Percentiles rank a stretch among this genome's conserved stretches.
phyloP scores from a whole-genome alignment of 495 filamentous ascomycete genomes.

The Pseudoneurospora amorphoporcata region DNA sequence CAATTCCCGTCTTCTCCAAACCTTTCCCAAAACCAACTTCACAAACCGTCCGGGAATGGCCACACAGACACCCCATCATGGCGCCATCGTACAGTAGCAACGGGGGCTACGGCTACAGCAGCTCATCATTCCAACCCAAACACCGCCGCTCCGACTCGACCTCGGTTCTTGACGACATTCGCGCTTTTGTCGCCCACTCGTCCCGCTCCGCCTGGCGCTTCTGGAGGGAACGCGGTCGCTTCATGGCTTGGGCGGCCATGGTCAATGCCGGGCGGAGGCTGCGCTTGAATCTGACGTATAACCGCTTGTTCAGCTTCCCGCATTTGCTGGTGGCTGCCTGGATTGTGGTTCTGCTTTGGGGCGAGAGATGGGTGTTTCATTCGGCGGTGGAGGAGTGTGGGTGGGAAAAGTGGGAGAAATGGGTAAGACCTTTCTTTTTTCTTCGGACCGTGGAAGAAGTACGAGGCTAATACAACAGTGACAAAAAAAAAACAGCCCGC shows the following conservation, averaged over 20 bases:
- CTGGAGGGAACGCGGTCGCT: slow-evolving; percentile 30
- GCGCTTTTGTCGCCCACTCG: slow-evolving; percentile 17
- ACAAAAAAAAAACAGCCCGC: slow-evolving; percentile 43
- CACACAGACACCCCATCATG: slow-evolving; percentile 11
- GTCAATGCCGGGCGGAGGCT: slow-evolving; percentile 21
- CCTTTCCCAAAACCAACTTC: neutral
- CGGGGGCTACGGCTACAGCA: slow-evolving; percentile 4
- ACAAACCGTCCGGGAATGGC: slow-evolving; percentile 13
- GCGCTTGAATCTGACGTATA: slow-evolving; percentile 31
- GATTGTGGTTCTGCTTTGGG: slow-evolving; percentile 75
- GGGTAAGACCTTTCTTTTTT: slow-evolving; percentile 49
- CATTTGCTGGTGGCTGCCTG: slow-evolving; percentile 62
- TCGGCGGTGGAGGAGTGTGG: slow-evolving; percentile 57
- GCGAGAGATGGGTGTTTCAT: slow-evolving; percentile 69
- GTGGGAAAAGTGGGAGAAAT: slow-evolving; percentile 85
- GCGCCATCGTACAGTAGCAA: slow-evolving; percentile 17
- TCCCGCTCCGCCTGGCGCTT: slow-evolving; percentile 22
- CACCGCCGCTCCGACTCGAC: slow-evolving; percentile 13
- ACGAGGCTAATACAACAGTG: neutral
- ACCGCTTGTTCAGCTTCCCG: slow-evolving; percentile 45
- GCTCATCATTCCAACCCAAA: slow-evolving; percentile 1
- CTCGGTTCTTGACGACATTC: slow-evolving; percentile 20
- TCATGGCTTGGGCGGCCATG: slow-evolving; percentile 16
- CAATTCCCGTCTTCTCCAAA: neutral
- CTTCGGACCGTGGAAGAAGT: neutral